These are phyloP conservation scores for Dactylella cylindrospora DNA, from an alignment of 2,329 filamentous ascomycete species.

Conservation along the genomic window DNA sequence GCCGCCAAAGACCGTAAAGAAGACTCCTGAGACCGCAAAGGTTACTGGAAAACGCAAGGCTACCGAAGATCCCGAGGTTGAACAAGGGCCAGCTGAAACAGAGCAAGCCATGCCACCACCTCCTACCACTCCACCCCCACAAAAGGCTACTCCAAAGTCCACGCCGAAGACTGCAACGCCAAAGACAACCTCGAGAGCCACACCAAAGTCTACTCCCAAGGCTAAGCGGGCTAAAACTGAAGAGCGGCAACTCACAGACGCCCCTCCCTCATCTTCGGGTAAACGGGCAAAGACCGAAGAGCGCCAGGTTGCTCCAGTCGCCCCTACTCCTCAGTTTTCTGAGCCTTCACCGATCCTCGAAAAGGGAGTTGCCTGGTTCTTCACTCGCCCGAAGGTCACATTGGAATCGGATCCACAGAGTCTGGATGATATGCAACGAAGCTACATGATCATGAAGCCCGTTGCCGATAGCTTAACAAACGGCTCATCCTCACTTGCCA, in stretches of 20 bases:
- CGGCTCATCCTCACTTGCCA: slow-evolving; percentile 51
- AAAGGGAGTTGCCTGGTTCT: slow-evolving; percentile 90
- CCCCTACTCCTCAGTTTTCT: not conserved
- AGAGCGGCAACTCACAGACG: slow-evolving; percentile 40
- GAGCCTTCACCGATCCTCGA: slow-evolving; percentile 63
- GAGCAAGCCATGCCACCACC: slow-evolving; percentile 4
- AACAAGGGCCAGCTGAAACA: slow-evolving; percentile 4
- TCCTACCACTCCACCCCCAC: slow-evolving; percentile 24
- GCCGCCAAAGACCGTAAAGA: not conserved
- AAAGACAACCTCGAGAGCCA: slow-evolving; percentile 34
- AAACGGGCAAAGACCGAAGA: slow-evolving; percentile 41
- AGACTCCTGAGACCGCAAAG: slow-evolving; percentile 13
- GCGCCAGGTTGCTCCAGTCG: slow-evolving; percentile 8
- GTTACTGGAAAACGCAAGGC: slow-evolving; percentile 34
- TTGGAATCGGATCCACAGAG: slow-evolving; percentile 66
- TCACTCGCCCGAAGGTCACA: slow-evolving; percentile 75
- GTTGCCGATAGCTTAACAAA: slow-evolving; percentile 55
- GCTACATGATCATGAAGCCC: slow-evolving; percentile 71
- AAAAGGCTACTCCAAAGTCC: slow-evolving; percentile 26
- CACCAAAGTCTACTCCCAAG: slow-evolving; percentile 7
- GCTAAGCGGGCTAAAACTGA: slow-evolving; percentile 22
- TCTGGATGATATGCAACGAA: slow-evolving; percentile 72
- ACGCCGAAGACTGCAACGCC: slow-evolving; percentile 47
- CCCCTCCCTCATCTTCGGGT: slow-evolving; percentile 17
- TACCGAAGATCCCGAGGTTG: slow-evolving; percentile 10